phyloP scores from a whole-genome alignment of 257 asterid species.

The Solanum corneliomulleri region DNA sequence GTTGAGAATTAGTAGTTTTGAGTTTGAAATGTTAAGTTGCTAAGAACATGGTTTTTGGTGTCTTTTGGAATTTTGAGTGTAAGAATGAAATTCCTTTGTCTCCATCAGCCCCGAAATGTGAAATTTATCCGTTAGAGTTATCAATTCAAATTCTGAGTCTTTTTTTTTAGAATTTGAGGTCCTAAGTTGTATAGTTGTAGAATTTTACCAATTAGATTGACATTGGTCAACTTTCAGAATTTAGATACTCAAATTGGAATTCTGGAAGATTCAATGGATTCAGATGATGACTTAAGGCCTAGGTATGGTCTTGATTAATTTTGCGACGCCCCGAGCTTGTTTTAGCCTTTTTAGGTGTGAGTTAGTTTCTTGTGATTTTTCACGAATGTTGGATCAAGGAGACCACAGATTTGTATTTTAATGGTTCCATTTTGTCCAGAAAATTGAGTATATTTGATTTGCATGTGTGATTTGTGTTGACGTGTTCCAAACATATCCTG shows the following conservation, averaged over 20 bases:
- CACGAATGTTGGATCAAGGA: neutral
- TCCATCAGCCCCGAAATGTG: neutral
- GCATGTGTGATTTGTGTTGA: neutral
- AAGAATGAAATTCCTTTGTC: neutral
- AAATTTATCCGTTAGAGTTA: neutral
- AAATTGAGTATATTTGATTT: neutral
- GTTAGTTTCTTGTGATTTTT: neutral
- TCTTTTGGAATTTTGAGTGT: neutral
- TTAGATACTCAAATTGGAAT: too few relatives aligned
- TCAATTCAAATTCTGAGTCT: neutral
- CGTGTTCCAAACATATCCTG: neutral
- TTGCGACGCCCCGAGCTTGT: neutral
- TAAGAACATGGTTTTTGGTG: neutral
- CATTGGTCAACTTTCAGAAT: neutral
- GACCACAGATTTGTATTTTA: neutral
- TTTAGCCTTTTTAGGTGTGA: neutral
- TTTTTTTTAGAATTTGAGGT: neutral
- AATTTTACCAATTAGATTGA: too few relatives aligned
- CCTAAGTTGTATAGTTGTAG: neutral
- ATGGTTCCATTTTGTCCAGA: neutral
- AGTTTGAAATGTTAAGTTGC: neutral
- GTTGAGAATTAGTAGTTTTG: neutral
- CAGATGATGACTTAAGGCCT: neutral
- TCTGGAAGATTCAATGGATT: neutral
- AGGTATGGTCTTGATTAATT: neutral